Percentiles rank a stretch among this genome's conserved stretches.
Conservation (phyloP, 176 grass and related monocot species). For the Miscanthus lutarioriparius region DNA sequence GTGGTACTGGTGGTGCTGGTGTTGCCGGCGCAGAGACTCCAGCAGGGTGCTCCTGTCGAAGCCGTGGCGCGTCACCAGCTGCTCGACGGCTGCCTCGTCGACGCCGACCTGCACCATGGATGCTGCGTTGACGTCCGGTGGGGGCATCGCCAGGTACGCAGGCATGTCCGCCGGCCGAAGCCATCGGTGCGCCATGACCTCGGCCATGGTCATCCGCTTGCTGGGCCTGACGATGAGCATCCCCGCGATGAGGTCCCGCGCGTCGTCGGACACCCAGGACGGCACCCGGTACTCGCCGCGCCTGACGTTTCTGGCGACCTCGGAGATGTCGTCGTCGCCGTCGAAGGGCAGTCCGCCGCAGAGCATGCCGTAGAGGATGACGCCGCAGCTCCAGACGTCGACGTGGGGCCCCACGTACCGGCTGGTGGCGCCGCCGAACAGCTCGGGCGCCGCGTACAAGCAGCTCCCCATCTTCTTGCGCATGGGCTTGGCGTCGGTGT, state of each 20-base stretch:
- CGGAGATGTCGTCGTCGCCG: conserved; percentile 35
- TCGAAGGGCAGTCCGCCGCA: conserved; percentile 72
- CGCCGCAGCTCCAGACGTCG: conserved; percentile 57
- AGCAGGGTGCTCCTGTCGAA: conserved; percentile 54
- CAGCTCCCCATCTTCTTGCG: conserved; percentile 35
- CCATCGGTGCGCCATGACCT: conserved; percentile 60
- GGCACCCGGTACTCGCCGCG: conserved; percentile 45
- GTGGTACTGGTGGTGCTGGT: too few species aligned
- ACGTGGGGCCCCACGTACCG: conserved; percentile 50
- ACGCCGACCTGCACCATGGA: not conserved
- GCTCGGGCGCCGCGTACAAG: conserved; percentile 66
- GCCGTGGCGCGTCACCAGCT: conserved; percentile 37
- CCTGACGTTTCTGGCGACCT: conserved; percentile 42
- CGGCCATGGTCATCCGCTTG: conserved; percentile 48
- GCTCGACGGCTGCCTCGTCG: conserved; percentile 46
- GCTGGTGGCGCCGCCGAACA: not conserved
- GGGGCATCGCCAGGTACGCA: not conserved
- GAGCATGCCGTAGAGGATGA: conserved; percentile 52
- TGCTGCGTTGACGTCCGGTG: not conserved
- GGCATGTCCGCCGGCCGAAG: conserved; percentile 6
- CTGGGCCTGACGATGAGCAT: conserved; percentile 55
- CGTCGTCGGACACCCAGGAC: conserved; percentile 35
- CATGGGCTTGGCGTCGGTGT: too few species aligned
- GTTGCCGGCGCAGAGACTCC: conserved; percentile 20
- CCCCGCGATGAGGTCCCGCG: conserved; percentile 54